A percentile compares a stretch with the other conserved stretches of the same genome.
Evolutionary conservation across 139 green algal genomes (phyloP).

Genomic region (Chlamydomonas sphaeroides): DNA sequence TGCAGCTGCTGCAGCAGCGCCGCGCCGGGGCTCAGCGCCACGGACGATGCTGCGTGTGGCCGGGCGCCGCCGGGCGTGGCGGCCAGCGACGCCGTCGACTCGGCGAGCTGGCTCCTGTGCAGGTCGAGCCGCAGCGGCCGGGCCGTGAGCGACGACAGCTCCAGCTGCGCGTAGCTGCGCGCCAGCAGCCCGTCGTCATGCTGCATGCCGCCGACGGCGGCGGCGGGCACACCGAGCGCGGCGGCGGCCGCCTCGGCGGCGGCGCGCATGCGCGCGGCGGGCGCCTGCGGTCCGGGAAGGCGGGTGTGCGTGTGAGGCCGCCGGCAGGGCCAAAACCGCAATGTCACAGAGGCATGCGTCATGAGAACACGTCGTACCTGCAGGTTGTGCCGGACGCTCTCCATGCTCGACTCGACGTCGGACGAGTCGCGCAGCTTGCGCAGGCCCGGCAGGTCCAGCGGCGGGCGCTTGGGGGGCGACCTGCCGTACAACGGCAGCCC

Average conservation of each 20-base stretch:
- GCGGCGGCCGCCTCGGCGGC: not conserved
- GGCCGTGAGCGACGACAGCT: slow-evolving; percentile 4
- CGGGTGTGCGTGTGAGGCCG: no score
- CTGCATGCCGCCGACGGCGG: no score
- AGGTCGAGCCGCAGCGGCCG: slow-evolving; percentile 17
- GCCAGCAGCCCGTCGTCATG: slow-evolving; percentile 8
- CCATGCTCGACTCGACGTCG: slow-evolving; percentile 29
- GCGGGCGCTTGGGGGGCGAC: not conserved
- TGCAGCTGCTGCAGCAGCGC: not conserved
- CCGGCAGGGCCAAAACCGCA: no score
- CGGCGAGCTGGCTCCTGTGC: not conserved
- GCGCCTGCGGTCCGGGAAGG: slow-evolving; percentile 3
- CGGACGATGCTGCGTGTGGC: no score
- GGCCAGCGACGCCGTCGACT: not conserved
- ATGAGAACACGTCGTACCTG: not conserved
- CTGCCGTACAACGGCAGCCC: not conserved
- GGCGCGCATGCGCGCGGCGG: not conserved
- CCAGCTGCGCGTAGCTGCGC: slow-evolving; percentile 31
- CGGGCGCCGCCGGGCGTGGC: not conserved
- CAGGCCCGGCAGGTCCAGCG: slow-evolving; percentile 6
- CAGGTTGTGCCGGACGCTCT: slow-evolving; percentile 25
- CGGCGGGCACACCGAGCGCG: no score
- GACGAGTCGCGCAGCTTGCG: slow-evolving; percentile 34
- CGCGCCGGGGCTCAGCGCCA: not conserved
- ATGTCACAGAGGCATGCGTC: no score